Evolutionary conservation across 2,329 filamentous ascomycete species (phyloP), one percentile per base, ranked within the genome.

Genomic region (Arthrobotrys musiformis): DNA sequence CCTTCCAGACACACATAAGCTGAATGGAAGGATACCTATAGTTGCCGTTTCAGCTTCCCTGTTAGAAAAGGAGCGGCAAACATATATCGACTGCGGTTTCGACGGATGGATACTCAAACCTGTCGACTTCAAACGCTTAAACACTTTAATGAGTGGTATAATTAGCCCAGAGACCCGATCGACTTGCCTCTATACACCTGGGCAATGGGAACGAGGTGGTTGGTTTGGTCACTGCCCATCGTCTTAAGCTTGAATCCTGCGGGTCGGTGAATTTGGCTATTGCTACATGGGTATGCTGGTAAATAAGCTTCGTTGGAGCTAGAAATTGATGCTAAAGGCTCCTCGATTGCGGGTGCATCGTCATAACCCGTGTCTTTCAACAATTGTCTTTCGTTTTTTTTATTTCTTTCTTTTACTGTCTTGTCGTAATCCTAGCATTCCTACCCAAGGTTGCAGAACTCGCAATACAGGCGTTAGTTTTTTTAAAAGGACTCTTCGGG

Each of bases 61-160:
- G 0, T 81, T 92, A 0, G 93, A 97, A 82, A 87, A 86, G 17
- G 88, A 93, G 50, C 87, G 85, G 61, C 85, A 90, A 44, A 87
- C 84, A 0, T 97, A 97, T 79, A 88, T 93, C 48, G 86, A 91
- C 50, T 89, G 90, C 5, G 93, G 93, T 0, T 97, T 97, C 79
- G 93, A 97, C 79, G 93, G 91, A 24, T 97, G 93, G 93, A 93
- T 97, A 26, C 85, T 96, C 70, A 97, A 97, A 81, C 93, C 93
- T 0, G 92, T 97, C 50, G 90, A 94, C 76, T 96, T 97, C 82
- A 89, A 89, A 79, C 87, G 93, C 7, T 85, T 97, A 0, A 89
- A 89, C 73, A 86, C 87, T 22, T 85, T 97, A 6, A 86, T 97
- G 68, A 83, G 85, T 0, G 93, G 92, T 0, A 92, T 95, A 42